phyloP scores from a whole-genome alignment of 2,329 filamentous ascomycete genomes.

The Penicillium sp. region DNA sequence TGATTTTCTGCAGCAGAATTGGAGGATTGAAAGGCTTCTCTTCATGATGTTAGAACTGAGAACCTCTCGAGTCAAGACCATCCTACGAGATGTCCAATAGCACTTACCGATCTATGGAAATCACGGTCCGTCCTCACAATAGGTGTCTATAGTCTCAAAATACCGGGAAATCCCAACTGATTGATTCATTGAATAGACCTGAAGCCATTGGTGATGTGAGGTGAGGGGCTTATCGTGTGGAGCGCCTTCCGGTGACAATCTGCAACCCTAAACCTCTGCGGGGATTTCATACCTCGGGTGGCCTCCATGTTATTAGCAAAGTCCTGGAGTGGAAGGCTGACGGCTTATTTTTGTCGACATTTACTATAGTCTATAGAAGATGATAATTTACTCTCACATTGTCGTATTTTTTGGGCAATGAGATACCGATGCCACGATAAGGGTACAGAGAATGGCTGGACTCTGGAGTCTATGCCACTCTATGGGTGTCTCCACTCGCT shows the following conservation, averaged over 20 bases:
- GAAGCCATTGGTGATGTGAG: not conserved
- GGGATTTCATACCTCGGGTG: too few relatives aligned
- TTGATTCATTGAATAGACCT: not conserved
- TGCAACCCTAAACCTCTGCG: constrained; percentile 6
- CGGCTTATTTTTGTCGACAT: too few relatives aligned
- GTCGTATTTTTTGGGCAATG: not conserved
- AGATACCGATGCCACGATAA: not conserved
- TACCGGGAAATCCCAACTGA: too few relatives aligned
- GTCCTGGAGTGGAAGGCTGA: too few relatives aligned
- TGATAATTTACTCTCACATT: too few relatives aligned
- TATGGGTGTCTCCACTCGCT: not conserved
- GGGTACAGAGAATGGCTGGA: not conserved
- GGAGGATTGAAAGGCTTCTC: not conserved
- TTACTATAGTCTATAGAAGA: too few relatives aligned
- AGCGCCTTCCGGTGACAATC: constrained; percentile 23
- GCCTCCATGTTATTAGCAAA: too few relatives aligned
- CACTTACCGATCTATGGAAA: not conserved
- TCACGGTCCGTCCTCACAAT: constrained; percentile 3
- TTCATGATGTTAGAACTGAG: not conserved
- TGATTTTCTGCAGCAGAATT: not conserved
- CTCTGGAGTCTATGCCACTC: not conserved
- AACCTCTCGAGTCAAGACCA: too few relatives aligned
- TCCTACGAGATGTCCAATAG: too few relatives aligned
- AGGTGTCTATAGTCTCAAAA: not conserved
- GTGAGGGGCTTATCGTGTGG: not conserved